Evolutionary conservation across 371 early-diverging fungal species (phyloP), one percentile per base, ranked within the genome.

Genomic region (Mucor velutinosus): DNA sequence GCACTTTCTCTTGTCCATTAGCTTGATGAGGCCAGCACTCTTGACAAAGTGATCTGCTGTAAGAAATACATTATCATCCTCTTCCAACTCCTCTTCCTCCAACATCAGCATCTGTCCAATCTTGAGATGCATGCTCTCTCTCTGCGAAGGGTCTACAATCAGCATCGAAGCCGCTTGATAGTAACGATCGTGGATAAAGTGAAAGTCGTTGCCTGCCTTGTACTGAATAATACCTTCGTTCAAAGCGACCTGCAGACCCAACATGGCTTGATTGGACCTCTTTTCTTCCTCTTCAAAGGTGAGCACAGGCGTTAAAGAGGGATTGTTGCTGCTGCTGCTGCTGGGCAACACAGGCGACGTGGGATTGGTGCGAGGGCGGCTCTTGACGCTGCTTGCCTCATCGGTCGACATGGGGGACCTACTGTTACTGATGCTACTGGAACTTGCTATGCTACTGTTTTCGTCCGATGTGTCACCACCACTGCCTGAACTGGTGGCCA

Each of bases 41-140:
- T 81, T 77, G 2, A 81, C 58, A n/a, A 81, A 62, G 69, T 81
- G 79, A 43, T 81, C 79, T 4, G 82, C 82, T 5, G 71, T 75
- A 39, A 74, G 41, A 47, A 77, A 77, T 6, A 77, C 69, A 43
- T 78, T 76, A 1, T 62, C 70, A 1, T 67, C 65, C 17, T 73
- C 74, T n/a, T 72, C 76, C 14, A 33, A 53, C 1, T 66, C 65
- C 11, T 55, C 58, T 49, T 68, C 58, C 39, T 68, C 72, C 39
- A 53, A 27, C 73, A 79, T 75, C 14, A 79, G 57, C 73, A 77
- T 77, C 60, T 76, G 70, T 7, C 78, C 77, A 47, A 81, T 79
- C 15, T 72, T 75, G 12, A 76, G 68, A 66, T 81, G 82, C 71
- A 81, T 81, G 3, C 51, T 60, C 32, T 79, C 78, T 0, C 70